These are phyloP conservation scores for Colletotrichum sp. DNA, from an alignment of 2,329 filamentous ascomycete genomes.

Conservation along the genomic window DNA sequence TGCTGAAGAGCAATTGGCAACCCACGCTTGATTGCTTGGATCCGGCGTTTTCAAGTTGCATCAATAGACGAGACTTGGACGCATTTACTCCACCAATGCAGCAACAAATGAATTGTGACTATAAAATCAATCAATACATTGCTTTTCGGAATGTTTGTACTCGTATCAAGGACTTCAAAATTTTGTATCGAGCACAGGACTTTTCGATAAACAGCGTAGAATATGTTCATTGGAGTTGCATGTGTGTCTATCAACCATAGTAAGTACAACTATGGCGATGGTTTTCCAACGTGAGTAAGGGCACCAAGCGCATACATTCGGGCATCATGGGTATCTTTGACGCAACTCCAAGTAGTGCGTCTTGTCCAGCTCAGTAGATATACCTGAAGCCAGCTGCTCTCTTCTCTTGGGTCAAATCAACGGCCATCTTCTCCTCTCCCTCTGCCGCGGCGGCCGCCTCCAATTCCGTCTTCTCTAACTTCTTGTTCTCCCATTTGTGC, in stretches of 20 bases:
- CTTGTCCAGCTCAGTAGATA: constrained; percentile 25
- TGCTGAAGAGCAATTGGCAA: not conserved
- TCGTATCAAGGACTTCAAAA: not conserved
- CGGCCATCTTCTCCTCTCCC: constrained; percentile 1
- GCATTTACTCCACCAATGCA: not conserved
- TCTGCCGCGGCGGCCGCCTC: constrained; percentile 25
- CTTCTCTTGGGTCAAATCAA: constrained; percentile 5
- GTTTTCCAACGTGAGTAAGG: not conserved
- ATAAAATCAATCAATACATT: not conserved
- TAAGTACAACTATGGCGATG: not conserved
- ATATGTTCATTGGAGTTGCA: not conserved
- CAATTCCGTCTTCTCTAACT: constrained; percentile 53
- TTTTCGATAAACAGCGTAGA: not conserved
- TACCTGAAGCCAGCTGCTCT: constrained; percentile 32
- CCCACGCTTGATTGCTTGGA: not conserved
- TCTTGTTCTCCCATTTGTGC: constrained; percentile 63
- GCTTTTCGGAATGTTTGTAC: not conserved
- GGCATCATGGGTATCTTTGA: not conserved
- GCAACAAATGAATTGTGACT: not conserved
- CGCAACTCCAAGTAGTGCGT: not conserved
- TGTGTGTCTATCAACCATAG: not conserved
- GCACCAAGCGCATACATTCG: not conserved
- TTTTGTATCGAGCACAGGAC: not conserved
- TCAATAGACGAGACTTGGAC: not conserved
- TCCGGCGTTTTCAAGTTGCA: not conserved